phyloP scores from a whole-genome alignment of 1,139 yeast genomes.

The Tardiomyces digboiensis region DNA sequence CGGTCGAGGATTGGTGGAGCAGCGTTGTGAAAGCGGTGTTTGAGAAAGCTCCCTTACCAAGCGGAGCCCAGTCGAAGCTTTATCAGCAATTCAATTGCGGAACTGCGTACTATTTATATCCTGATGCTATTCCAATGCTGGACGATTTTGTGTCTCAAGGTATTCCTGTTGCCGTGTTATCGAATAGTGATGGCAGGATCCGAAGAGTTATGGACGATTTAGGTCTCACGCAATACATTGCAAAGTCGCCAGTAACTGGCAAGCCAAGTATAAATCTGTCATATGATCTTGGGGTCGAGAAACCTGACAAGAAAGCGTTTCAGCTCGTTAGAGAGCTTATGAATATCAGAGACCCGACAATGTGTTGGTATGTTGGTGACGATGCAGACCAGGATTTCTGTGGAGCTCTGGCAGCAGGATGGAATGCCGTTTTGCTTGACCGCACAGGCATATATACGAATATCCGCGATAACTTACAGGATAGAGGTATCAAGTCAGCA shows the following conservation, averaged over 20 bases:
- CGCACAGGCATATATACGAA: background rate
- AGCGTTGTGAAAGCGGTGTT: background rate
- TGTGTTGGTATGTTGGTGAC: background rate
- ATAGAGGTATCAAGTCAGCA: no score
- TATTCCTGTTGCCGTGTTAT: background rate
- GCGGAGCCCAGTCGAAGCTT: background rate
- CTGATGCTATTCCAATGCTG: background rate
- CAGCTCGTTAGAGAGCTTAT: background rate
- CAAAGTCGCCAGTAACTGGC: background rate
- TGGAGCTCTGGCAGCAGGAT: slow-evolving; percentile 1
- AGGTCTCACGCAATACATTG: background rate
- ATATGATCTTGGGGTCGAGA: background rate
- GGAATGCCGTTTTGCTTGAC: slow-evolving; percentile 1
- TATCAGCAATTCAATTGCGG: background rate
- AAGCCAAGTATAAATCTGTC: background rate
- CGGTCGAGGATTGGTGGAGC: slow-evolving; percentile 1
- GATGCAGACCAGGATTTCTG: background rate
- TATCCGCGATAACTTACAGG: no score
- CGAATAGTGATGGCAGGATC: background rate
- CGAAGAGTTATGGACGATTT: background rate
- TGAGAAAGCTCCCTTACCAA: background rate
- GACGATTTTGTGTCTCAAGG: background rate
- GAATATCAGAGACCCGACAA: background rate
- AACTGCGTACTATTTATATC: background rate
- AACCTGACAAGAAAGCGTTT: background rate